phyloP scores from a whole-genome alignment of 345 rosid genomes.

The Melaleuca quinquenervia region DNA sequence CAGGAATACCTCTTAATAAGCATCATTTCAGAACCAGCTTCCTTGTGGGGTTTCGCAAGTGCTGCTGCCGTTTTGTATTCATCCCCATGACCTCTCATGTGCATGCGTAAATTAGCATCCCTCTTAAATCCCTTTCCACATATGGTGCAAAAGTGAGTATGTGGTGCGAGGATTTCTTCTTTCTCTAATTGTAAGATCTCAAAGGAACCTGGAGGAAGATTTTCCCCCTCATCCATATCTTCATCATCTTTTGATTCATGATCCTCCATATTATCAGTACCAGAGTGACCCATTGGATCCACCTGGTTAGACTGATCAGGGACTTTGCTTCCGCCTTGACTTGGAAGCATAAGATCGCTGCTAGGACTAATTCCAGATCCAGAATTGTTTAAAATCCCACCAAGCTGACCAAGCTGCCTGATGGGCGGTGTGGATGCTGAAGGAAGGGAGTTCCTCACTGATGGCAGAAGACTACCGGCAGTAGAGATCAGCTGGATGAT shows the following conservation, averaged over 20 bases:
- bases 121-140: constrained; percentile 99
- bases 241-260: constrained; percentile 87
- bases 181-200: constrained; percentile 90
- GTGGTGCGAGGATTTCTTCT: constrained; percentile 98
- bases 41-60: constrained; percentile 81
- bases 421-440: constrained; percentile 22
- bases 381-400: constrained; percentile 36
- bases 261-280: constrained; percentile 40
- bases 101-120: constrained; percentile 95
- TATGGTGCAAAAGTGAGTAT: constrained; percentile 87
- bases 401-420: constrained; percentile 42
- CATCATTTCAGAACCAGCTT: constrained; percentile 47
- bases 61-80: constrained; percentile 95
- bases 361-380: constrained; percentile 17
- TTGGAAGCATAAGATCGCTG: constrained; percentile 14
- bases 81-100: constrained; percentile 98
- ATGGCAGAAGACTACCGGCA: constrained; percentile 91
- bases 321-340: constrained; percentile 17
- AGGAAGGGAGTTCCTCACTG: constrained; percentile 51
- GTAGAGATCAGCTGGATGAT: constrained; percentile 90
- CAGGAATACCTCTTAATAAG: constrained; percentile 89
- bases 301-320: constrained; percentile 28
- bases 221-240: constrained; percentile 87
- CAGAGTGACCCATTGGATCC: constrained; percentile 14
- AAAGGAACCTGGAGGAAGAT: constrained; percentile 85